Evolutionary conservation across 192 early-diverging fungal species (phyloP).

Genomic region (Geranomyces michiganensis): DNA sequence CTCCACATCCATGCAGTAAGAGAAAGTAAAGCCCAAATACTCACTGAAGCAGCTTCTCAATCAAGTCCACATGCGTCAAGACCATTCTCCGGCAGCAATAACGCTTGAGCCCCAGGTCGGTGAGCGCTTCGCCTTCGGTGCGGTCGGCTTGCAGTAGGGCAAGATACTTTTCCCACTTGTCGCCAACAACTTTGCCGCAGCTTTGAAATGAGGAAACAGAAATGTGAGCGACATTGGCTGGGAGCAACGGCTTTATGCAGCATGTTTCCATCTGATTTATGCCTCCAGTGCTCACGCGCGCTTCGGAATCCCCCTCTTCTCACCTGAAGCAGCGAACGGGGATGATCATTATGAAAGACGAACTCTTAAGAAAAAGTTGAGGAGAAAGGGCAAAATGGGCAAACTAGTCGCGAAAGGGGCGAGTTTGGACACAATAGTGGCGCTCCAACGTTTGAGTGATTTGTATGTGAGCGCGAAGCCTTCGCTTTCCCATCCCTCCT

Average conservation of each 20-base stretch:
- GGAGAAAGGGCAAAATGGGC: no score
- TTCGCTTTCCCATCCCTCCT: no score
- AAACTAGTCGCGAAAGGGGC: no score
- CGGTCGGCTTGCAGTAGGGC: slow-evolving; percentile 75
- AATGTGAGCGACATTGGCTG: neutral
- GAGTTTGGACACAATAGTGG: no score
- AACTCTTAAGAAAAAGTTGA: no score
- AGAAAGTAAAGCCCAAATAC: slow-evolving; percentile 41
- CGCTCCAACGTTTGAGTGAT: no score
- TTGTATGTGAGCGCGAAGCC: no score
- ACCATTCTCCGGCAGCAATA: slow-evolving; percentile 99
- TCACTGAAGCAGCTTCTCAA: slow-evolving; percentile 97
- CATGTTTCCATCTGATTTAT: no score
- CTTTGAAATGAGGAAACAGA: neutral
- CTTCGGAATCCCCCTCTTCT: no score
- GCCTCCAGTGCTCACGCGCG: no score
- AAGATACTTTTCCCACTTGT: slow-evolving; percentile 96
- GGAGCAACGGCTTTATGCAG: no score
- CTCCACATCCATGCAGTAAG: neutral
- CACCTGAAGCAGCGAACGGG: slow-evolving; percentile 94
- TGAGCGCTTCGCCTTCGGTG: slow-evolving; percentile 69
- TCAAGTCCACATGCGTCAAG: slow-evolving; percentile 95
- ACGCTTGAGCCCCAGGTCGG: slow-evolving; percentile 61
- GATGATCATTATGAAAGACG: slow-evolving; percentile 77
- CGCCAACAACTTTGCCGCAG: slow-evolving; percentile 97